phyloP scores from a whole-genome alignment of 1,139 yeast genomes.

The Kodamaea alishanica region DNA sequence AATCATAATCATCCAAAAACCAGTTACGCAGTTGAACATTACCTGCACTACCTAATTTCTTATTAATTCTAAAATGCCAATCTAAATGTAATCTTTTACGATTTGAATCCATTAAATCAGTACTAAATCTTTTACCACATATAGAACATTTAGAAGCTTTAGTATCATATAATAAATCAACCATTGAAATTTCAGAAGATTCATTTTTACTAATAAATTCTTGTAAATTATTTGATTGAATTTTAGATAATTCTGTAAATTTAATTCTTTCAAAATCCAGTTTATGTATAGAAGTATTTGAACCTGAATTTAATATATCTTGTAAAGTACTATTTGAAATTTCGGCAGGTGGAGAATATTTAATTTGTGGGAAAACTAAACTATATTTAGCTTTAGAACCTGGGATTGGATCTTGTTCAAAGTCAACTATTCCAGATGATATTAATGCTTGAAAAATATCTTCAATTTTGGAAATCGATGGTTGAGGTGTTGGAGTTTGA shows the following conservation, averaged over 20 bases:
- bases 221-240: slow-evolving; percentile 26
- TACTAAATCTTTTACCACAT: slow-evolving; percentile 84
- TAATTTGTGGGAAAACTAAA: slow-evolving; percentile 35
- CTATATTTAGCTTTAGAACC: slow-evolving; percentile 40
- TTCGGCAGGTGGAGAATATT: slow-evolving; percentile 19
- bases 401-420: slow-evolving; percentile 42
- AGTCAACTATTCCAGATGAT: slow-evolving; percentile 36
- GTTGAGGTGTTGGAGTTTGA: slow-evolving; percentile 7
- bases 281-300: slow-evolving; percentile 14
- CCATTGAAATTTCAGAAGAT: slow-evolving; percentile 10
- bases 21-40: slow-evolving; percentile 73
- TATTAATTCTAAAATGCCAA: slow-evolving; percentile 95
- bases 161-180: slow-evolving; percentile 48
- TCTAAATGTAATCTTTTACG: slow-evolving; percentile 68
- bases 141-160: slow-evolving; percentile 81
- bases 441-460: slow-evolving; percentile 31
- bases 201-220: slow-evolving; percentile 29
- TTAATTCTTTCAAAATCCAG: slow-evolving; percentile 24
- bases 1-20: slow-evolving; percentile 71
- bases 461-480: slow-evolving; percentile 2
- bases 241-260: slow-evolving; percentile 27
- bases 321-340: slow-evolving; percentile 29
- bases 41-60: slow-evolving; percentile 44
- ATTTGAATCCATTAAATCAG: slow-evolving; percentile 54
- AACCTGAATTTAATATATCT: slow-evolving; percentile 26